Evolutionary conservation across 2,329 filamentous ascomycete species (phyloP), one percentile per base, ranked within the genome.

Genomic region (Amauroascus niger): DNA sequence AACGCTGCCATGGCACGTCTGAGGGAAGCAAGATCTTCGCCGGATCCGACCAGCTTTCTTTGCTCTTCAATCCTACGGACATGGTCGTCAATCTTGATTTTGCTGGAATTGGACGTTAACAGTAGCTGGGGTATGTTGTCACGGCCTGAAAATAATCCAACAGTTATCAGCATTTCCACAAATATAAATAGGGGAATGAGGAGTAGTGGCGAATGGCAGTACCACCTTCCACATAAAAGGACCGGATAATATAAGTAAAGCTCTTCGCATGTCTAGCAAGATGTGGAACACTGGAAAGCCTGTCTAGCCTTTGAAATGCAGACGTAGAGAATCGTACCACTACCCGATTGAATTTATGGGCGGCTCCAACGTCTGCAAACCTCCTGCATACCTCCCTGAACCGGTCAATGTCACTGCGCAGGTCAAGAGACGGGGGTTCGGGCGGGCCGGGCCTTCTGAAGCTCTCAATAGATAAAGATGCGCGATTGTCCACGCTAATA

Each of bases 1-100:
- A 86, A 85, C 1, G 77, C 76, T 32, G 70, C 68, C 57, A 83
- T 74, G 16, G 79, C 80, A 54, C 74, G 73, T 55, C 73, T 76
- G 32, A 84, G 67, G 16, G 79, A 71, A 13, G 66, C 63, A 37
- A 75, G 69, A 60, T 84, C 81, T 56, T 76, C 71, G 48, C 73
- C 66, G 2, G 71, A 72, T 35, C 70, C 65, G 50, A 82, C 67
- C 40, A 84, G 73, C 16, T 72, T 69, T 8, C 55, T 62, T 57
- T 72, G 69, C 32, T 71, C 68, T n/a, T 62, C 62, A 6, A 71
- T 57, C 26, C 69, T 66, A 18, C 55, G 58, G 24, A 59, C 57
- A 56, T 69, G 68, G 45, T 59, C 55, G 14, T 48, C 45, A n/a
- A 56, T 47, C 20, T 52, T 57, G 28, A 59, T 43, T 43, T 55